Percentiles rank a stretch among this genome's conserved stretches.
These are phyloP conservation scores for Trypanosoma conorhini DNA, from an alignment of 208 protist genomes.

Conservation along the genomic window DNA sequence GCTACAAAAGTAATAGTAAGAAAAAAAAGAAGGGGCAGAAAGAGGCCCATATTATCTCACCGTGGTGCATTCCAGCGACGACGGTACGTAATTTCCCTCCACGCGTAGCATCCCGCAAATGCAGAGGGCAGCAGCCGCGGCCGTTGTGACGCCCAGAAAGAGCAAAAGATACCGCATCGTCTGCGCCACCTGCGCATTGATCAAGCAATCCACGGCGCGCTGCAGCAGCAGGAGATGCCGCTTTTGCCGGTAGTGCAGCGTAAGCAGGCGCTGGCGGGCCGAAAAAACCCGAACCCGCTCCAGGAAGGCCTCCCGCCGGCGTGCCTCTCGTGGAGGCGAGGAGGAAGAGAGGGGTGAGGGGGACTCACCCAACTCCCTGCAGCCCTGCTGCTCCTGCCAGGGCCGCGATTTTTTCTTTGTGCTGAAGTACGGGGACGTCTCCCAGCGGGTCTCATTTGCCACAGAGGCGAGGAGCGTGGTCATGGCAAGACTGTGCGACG, in stretches of 20 bases:
- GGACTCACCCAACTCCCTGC: not conserved
- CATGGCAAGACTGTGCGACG: slow-evolving; percentile 16
- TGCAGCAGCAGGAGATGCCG: slow-evolving; percentile 16
- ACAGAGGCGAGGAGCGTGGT: slow-evolving; percentile 16
- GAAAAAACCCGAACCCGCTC: slow-evolving; percentile 21
- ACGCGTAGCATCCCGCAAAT: slow-evolving; percentile 17
- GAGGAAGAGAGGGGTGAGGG: not conserved
- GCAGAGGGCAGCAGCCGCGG: slow-evolving; percentile 17
- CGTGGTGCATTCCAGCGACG: not conserved
- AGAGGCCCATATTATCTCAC: not conserved
- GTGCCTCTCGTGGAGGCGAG: not conserved
- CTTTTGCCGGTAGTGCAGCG: slow-evolving; percentile 2
- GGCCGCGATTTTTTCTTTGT: not conserved
- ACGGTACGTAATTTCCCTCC: slow-evolving; percentile 1
- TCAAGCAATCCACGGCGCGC: slow-evolving; percentile 30
- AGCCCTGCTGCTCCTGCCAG: slow-evolving; percentile 10
- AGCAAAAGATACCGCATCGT: slow-evolving; percentile 22
- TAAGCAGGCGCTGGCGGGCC: slow-evolving; percentile 21
- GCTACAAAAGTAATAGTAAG: not conserved
- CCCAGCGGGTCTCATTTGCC: slow-evolving; percentile 19
- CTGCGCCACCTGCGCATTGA: slow-evolving; percentile 12
- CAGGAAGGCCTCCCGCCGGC: slow-evolving; percentile 22
- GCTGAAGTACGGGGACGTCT: not conserved
- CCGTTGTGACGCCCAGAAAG: slow-evolving; percentile 3
- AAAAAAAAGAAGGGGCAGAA: not conserved